A percentile compares a stretch with the other conserved stretches of the same genome.
phyloP scores from a whole-genome alignment of 2,329 filamentous ascomycete genomes.

The Phaeosphaeriaceae sp. region DNA sequence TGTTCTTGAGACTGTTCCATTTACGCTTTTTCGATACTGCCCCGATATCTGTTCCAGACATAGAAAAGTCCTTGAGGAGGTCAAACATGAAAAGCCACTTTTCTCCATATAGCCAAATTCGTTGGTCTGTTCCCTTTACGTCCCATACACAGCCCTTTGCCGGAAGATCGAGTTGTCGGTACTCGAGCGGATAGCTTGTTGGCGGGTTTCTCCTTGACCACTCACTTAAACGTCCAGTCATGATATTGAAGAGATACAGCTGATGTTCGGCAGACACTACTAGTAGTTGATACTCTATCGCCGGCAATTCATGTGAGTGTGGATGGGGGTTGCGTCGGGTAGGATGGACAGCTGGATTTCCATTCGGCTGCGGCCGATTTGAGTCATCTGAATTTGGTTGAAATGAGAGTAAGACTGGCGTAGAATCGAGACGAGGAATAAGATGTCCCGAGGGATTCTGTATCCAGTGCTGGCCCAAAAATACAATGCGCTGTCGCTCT shows the following conservation, averaged over 20 bases:
- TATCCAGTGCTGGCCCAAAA: conserved; percentile 72
- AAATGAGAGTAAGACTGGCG: conserved; percentile 56
- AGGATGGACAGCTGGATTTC: conserved; percentile 57
- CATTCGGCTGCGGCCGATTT: conserved; percentile 45
- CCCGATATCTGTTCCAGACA: conserved; percentile 21
- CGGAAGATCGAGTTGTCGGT: conserved; percentile 76
- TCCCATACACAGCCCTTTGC: conserved; percentile 89
- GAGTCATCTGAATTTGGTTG: conserved; percentile 43
- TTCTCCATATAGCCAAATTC: conserved; percentile 86
- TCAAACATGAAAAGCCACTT: conserved; percentile 94
- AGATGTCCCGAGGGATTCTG: conserved; percentile 70
- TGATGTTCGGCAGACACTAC: conserved; percentile 70
- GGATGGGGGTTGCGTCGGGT: conserved; percentile 59
- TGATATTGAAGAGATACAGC: conserved; percentile 78
- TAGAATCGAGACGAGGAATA: conserved; percentile 54
- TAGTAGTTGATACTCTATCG: conserved; percentile 61
- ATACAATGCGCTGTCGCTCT: conserved; percentile 53
- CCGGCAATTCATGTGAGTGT: conserved; percentile 63
- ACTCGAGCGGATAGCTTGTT: conserved; percentile 74
- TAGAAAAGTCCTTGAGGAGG: conserved; percentile 69
- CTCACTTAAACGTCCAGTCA: conserved; percentile 76
- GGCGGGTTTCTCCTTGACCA: conserved; percentile 87
- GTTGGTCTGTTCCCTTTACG: conserved; percentile 56
- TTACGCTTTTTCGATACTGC: conserved; percentile 39
- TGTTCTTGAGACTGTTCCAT: conserved; percentile 41